Evolutionary conservation across 176 grass and related monocot species (phyloP).

Genomic region (Avena eriantha): DNA sequence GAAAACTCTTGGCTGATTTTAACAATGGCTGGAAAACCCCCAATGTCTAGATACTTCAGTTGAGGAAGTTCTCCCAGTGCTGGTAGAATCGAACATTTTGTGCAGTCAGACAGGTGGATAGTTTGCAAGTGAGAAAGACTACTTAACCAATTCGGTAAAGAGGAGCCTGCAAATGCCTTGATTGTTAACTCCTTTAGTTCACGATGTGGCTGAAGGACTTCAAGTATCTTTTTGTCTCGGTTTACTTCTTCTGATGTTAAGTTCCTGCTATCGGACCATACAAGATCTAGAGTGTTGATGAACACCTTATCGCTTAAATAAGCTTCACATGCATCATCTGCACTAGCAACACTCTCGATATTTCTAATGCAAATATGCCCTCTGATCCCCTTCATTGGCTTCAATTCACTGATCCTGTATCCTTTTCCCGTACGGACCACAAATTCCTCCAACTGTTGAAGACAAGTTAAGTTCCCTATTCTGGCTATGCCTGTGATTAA

Average conservation of each 20-base stretch:
- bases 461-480: constrained; percentile 63
- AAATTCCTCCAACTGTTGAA: constrained; percentile 77
- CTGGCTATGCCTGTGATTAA: constrained; percentile 49
- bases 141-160: constrained; percentile 71
- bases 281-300: constrained; percentile 57
- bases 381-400: constrained; percentile 52
- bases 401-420: constrained; percentile 68
- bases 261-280: constrained; percentile 53
- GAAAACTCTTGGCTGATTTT: constrained; percentile 64
- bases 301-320: constrained; percentile 53
- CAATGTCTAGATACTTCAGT: constrained; percentile 61
- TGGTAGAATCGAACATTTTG: constrained; percentile 55
- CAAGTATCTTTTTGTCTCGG: constrained; percentile 49
- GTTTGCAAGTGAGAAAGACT: constrained; percentile 62
- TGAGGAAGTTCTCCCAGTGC: constrained; percentile 63
- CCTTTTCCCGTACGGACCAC: constrained; percentile 54
- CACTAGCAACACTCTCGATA: constrained; percentile 58
- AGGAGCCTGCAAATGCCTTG: constrained; percentile 57
- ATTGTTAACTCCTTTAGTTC: constrained; percentile 65
- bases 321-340: constrained; percentile 57
- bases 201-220: constrained; percentile 56
- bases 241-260: constrained; percentile 35
- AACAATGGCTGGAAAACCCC: constrained; percentile 48
- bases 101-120: constrained; percentile 68
- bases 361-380: constrained; percentile 58